phyloP scores from a whole-genome alignment of 169 alveolate genomes.

The Eimeria maxima region DNA sequence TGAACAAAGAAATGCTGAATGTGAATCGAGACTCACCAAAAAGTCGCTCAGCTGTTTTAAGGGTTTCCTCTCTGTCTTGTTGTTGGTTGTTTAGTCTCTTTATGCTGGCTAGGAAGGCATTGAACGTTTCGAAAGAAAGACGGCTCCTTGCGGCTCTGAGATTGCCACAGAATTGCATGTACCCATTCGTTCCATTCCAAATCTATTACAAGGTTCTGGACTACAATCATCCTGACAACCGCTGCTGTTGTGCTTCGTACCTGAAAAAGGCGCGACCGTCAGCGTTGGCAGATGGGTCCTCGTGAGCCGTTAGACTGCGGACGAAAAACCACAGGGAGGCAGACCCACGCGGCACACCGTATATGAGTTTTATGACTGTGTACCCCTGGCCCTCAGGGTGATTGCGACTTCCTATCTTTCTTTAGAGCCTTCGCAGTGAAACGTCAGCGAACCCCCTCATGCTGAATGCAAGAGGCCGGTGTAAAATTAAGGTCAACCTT shows the following conservation, averaged over 20 bases:
- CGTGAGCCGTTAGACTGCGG: conserved; percentile 64
- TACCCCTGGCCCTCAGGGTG: background rate
- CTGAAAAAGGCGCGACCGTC: conserved; percentile 68
- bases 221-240: background rate
- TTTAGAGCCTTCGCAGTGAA: background rate
- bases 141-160: conserved; percentile 89
- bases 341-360: background rate
- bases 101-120: conserved; percentile 89
- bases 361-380: background rate
- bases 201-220: background rate
- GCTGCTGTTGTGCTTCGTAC: conserved; percentile 16
- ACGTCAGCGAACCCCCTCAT: background rate
- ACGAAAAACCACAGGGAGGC: background rate
- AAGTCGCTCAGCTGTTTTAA: conserved; percentile 83
- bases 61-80: conserved; percentile 87
- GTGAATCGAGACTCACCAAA: conserved; percentile 28
- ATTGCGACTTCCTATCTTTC: background rate
- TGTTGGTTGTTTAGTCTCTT: conserved; percentile 92
- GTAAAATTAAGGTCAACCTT: background rate
- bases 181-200: background rate
- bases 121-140: conserved; percentile 89
- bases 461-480: background rate
- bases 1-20: background rate
- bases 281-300: conserved; percentile 62
- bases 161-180: background rate